Conservation (phyloP, 2,329 filamentous ascomycete species). For the Fusarium verticillioides region DNA sequence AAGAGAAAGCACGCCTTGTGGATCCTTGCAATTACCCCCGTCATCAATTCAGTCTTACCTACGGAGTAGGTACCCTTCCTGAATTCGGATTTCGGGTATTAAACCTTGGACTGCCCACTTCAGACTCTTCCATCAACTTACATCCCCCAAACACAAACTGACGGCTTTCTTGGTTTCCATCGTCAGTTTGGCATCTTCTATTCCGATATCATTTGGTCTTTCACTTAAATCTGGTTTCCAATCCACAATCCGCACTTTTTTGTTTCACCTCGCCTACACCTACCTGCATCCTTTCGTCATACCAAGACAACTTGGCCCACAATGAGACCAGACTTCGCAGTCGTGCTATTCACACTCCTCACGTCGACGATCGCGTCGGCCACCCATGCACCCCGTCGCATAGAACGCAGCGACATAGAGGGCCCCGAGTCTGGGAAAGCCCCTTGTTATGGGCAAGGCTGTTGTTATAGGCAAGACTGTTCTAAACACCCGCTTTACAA, state of each 20-base stretch:
- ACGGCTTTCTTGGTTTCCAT: background rate
- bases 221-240: background rate
- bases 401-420: conserved; percentile 31
- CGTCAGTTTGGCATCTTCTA: background rate
- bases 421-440: conserved; percentile 28
- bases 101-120: conserved; percentile 30
- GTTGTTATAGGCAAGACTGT: too few relatives aligned
- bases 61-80: background rate
- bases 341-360: conserved; percentile 47
- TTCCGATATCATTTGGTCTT: background rate
- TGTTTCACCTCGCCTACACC: background rate
- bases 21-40: conserved; percentile 19
- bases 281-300: background rate
- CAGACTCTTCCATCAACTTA: conserved; percentile 3
- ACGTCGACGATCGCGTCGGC: conserved; percentile 42
- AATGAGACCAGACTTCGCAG: conserved; percentile 49
- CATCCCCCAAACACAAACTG: background rate
- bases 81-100: conserved; percentile 17
- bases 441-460: background rate
- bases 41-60: conserved; percentile 16
- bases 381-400: conserved; percentile 38
- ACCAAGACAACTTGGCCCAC: conserved; percentile 16
- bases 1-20: conserved; percentile 10
- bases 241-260: background rate
- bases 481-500: conserved; percentile 64